Conservation (phyloP, 345 rosid genomes). For the Firmiana major region DNA sequence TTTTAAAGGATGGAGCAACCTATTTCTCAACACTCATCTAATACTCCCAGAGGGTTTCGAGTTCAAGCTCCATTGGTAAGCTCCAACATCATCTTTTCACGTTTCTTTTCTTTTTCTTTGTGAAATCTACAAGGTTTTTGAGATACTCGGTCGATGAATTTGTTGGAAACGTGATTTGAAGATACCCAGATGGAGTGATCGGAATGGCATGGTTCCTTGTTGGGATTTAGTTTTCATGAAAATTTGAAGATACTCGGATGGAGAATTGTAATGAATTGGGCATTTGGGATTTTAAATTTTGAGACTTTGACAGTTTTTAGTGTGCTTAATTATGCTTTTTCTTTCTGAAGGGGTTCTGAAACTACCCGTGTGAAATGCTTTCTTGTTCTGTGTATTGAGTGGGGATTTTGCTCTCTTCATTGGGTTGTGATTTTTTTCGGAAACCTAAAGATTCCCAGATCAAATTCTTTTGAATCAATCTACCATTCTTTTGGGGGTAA, state of each 20-base stretch:
- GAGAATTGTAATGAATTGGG: neutral
- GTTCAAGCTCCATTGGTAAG: slow-evolving; percentile 83
- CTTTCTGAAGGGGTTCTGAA: neutral
- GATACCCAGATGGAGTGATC: neutral
- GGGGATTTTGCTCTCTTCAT: neutral
- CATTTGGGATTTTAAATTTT: neutral
- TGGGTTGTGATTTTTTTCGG: neutral
- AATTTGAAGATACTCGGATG: neutral
- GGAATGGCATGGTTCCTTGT: neutral
- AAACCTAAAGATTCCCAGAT: neutral
- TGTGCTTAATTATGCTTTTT: neutral
- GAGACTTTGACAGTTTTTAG: neutral
- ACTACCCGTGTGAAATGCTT: neutral
- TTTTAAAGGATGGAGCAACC: slow-evolving; percentile 57
- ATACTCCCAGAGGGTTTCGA: slow-evolving; percentile 51
- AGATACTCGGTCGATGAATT: slow-evolving; percentile 11
- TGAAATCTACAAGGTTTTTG: slow-evolving; percentile 13
- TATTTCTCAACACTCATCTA: slow-evolving; percentile 46
- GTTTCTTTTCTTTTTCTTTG: neutral
- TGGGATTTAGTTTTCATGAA: slow-evolving; percentile 1
- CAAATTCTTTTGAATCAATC: neutral
- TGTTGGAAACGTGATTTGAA: slow-evolving; percentile 9
- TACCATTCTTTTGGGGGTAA: neutral
- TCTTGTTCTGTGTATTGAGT: neutral
- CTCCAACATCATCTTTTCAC: neutral